Percentiles rank a stretch among this genome's conserved stretches.
Evolutionary conservation across 163 green algal genomes (phyloP).

Genomic region (Chlorella variabilis): DNA sequence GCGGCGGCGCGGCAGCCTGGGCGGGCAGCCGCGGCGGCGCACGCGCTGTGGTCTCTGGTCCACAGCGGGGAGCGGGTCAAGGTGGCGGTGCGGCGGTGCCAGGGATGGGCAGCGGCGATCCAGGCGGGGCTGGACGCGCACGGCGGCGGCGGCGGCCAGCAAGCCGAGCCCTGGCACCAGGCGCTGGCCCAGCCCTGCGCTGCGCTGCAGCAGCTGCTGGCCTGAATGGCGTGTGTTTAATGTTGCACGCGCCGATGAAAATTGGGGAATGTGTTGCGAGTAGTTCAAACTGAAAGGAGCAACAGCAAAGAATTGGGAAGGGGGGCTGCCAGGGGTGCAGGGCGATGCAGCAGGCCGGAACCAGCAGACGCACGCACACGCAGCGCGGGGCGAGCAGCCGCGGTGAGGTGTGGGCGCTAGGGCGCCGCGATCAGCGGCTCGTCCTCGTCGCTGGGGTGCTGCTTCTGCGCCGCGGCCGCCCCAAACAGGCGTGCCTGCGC

Average conservation of each 20-base stretch:
- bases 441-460: constrained; percentile 37
- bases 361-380: no score
- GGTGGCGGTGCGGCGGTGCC: constrained; percentile 10
- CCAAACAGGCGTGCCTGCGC: constrained; percentile 57
- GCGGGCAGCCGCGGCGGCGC: neutral
- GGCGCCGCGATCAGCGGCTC: constrained; percentile 24
- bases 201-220: constrained; percentile 15
- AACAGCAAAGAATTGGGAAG: no score
- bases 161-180: neutral
- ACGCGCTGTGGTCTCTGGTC: constrained; percentile 10
- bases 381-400: no score
- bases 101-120: neutral
- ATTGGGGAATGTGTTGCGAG: no score
- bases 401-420: neutral
- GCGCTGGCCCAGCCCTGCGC: neutral
- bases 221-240: neutral
- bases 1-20: neutral
- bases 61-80: constrained; percentile 10
- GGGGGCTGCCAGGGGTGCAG: no score
- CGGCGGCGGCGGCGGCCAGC: neutral
- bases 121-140: neutral
- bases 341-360: no score
- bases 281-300: no score
- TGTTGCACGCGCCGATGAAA: no score
- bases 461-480: constrained; percentile 14